Conservation (phyloP, 306 rosid species). For the Oxytropis ochrocephala region DNA sequence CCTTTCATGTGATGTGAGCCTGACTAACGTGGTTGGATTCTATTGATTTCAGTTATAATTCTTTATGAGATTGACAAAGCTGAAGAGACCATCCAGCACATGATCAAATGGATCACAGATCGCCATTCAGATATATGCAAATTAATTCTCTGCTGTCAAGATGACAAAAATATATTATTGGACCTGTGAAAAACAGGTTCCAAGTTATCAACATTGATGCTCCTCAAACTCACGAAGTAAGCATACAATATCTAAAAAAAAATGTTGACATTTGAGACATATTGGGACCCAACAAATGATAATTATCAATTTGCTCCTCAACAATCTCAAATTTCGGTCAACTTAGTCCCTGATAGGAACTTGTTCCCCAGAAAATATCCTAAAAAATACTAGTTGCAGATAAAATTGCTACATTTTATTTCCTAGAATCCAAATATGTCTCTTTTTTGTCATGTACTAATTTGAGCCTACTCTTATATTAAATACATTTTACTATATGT, state of each 20-base stretch:
- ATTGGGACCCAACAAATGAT: too few relatives aligned
- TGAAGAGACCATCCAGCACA: conserved; percentile 57
- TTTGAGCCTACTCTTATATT: not conserved
- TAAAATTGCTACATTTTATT: too few relatives aligned
- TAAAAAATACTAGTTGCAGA: too few relatives aligned
- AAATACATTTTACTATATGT: not conserved
- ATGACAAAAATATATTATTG: conserved; percentile 46
- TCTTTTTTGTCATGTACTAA: too few relatives aligned
- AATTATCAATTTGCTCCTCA: too few relatives aligned
- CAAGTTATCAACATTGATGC: conserved; percentile 50
- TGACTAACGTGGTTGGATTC: conserved; percentile 23
- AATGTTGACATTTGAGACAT: not conserved
- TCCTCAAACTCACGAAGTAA: conserved; percentile 71
- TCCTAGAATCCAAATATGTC: too few relatives aligned
- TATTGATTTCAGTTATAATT: conserved; percentile 50
- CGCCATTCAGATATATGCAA: conserved; percentile 67
- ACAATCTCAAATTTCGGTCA: too few relatives aligned
- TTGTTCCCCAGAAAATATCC: too few relatives aligned
- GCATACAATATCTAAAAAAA: not conserved
- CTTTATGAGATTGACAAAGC: conserved; percentile 71
- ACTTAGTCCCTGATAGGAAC: too few relatives aligned
- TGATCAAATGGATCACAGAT: conserved; percentile 87
- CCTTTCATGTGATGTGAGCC: conserved; percentile 1
- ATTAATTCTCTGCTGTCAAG: conserved; percentile 68
- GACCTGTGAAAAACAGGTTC: conserved; percentile 51